Percentiles rank a stretch among this genome's conserved stretches.
These are phyloP conservation scores for Colletotrichum paranaense DNA, from an alignment of 2,329 filamentous ascomycete species.

Conservation along the genomic window DNA sequence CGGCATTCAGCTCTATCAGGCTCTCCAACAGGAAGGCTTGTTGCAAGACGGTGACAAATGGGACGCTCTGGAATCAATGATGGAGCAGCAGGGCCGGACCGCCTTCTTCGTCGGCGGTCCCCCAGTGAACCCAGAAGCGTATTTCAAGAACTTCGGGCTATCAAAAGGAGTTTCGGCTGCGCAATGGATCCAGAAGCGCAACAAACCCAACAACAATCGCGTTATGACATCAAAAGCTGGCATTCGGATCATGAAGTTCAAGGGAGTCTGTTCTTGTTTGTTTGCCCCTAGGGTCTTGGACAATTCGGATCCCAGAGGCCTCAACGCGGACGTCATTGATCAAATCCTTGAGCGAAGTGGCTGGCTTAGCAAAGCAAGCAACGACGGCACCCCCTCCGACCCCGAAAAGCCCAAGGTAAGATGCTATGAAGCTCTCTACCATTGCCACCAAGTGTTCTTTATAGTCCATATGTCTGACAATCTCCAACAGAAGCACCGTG, in stretches of 20 bases:
- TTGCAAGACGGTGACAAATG: constrained; percentile 36
- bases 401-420: not conserved
- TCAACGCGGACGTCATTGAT: constrained; percentile 5
- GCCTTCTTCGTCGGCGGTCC: constrained; percentile 39
- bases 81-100: constrained; percentile 32
- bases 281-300: not conserved
- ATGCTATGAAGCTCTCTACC: not conserved
- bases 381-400: not conserved
- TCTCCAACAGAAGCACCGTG: not conserved
- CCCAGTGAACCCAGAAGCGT: constrained; percentile 35
- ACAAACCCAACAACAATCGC: not conserved
- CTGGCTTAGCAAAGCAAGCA: not conserved
- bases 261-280: not conserved
- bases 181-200: constrained; percentile 37
- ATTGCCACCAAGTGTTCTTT: too few species aligned
- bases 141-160: constrained; percentile 40
- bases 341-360: constrained; percentile 8
- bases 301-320: constrained; percentile 1
- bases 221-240: constrained; percentile 30
- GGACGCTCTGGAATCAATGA: constrained; percentile 7
- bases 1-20: constrained; percentile 39
- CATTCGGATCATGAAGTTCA: constrained; percentile 34
- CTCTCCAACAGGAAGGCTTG: constrained; percentile 37
- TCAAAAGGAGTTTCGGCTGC: constrained; percentile 36
- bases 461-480: too few species aligned